Evolutionary conservation across 2,329 filamentous ascomycete genomes (phyloP), one percentile per base, ranked within the genome.

Genomic region (Calonectria pseudoturangicola): DNA sequence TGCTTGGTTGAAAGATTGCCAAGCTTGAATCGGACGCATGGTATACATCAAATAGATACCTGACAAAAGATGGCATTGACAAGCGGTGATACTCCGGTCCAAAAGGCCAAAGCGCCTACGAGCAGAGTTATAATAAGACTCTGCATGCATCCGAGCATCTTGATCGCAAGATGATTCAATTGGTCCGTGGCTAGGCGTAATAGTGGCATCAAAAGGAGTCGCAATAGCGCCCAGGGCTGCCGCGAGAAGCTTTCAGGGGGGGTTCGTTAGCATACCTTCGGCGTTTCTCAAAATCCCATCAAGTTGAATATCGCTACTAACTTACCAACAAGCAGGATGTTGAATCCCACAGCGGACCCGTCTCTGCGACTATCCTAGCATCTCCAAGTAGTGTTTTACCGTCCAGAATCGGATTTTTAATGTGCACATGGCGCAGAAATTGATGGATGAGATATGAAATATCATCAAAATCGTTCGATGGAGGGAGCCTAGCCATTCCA

Each of bases 21-120:
- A 76, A 5, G 71, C 74, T 39, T 70, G 43, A 4, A 75, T 33
- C 5, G 73, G 74, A 3, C 69, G 71, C 16, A 76, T 45, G 12
- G 71, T 76, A 51, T 75, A 71, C 71, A 76, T 66, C 1, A 70
- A 39, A 50, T 76, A 76, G 10, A 73, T 71, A 13, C 74, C 74
- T 2, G 71, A 69, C 7, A 75, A 51, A 12, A 76, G 51, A 36
- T 76, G 62, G 36, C 74, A 76, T 36, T 76, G 71, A 16, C 70
- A 73, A 2, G 73, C 71, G 15, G 68, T 60, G 5, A 76, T 66
- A 41, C 71, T 73, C 36, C 68, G 51, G 18, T 75, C 73, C 4
- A 76, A 54, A 15, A 76, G 51, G 4, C 74, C 74, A 62, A 76
- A 69, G 3, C 74, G 66, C 15, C 71, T 43, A 5, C 66, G 67